Evolutionary conservation across 352 stramenopile genomes (phyloP).

Genomic region (Globisporangium abappressorium): DNA sequence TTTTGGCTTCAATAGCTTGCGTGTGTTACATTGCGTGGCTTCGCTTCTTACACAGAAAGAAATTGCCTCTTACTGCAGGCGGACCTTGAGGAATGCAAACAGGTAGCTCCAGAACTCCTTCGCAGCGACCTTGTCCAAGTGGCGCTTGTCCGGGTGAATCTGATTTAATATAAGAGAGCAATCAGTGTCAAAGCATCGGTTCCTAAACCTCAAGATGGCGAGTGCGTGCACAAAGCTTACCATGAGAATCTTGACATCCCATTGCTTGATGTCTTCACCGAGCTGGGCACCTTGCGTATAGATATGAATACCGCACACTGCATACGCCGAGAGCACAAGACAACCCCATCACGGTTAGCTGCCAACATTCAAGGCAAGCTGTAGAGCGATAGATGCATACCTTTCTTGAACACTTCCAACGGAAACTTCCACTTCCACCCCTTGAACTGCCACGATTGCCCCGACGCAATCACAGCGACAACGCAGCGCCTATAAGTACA

Average conservation of each 20-base stretch:
- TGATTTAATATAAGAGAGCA: slow-evolving; percentile 12
- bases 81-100: slow-evolving; percentile 83
- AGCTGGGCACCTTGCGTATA: slow-evolving; percentile 83
- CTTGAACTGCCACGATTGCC: slow-evolving; percentile 92
- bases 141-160: slow-evolving; percentile 89
- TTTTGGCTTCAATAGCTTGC: background rate
- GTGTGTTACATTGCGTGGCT: background rate
- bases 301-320: slow-evolving; percentile 82
- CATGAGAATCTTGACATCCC: slow-evolving; percentile 90
- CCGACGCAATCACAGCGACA: slow-evolving; percentile 87
- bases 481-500: slow-evolving; percentile 64
- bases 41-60: background rate
- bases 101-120: slow-evolving; percentile 91
- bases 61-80: slow-evolving; percentile 53
- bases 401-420: slow-evolving; percentile 90
- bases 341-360: background rate
- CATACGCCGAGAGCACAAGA: slow-evolving; percentile 2
- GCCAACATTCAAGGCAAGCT: background rate
- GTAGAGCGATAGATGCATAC: slow-evolving; percentile 22
- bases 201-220: background rate
- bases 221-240: slow-evolving; percentile 19
- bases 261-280: slow-evolving; percentile 84
- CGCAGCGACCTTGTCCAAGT: slow-evolving; percentile 87
- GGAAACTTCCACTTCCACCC: slow-evolving; percentile 92
- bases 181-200: background rate